Evolutionary conservation across 495 filamentous ascomycete species (phyloP).

Genomic region (Lasiosphaeria miniovina): DNA sequence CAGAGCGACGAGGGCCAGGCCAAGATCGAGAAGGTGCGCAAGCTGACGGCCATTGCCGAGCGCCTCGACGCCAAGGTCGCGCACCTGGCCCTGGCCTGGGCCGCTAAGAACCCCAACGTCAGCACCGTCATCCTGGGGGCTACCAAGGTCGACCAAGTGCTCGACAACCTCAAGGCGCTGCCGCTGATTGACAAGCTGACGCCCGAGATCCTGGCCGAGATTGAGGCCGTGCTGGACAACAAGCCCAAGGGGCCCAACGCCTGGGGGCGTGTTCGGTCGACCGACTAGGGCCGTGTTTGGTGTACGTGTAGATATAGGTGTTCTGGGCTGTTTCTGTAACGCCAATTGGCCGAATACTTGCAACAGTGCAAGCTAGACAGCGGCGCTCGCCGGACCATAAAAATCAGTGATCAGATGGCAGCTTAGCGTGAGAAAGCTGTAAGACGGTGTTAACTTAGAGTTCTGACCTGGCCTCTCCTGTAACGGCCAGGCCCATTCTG

Average conservation of each 20-base stretch:
- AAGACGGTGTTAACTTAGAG: too few relatives aligned
- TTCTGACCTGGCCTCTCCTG: too few relatives aligned
- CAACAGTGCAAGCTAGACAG: too few relatives aligned
- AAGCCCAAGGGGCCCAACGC: constrained; percentile 26
- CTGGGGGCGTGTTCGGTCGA: constrained; percentile 12
- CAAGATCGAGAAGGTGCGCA: constrained; percentile 47
- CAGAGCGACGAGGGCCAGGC: constrained; percentile 30
- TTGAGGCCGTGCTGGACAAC: constrained; percentile 50
- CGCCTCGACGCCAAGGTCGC: constrained; percentile 58
- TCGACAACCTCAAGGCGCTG: constrained; percentile 64
- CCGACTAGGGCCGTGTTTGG: too few relatives aligned
- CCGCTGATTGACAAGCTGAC: constrained; percentile 62
- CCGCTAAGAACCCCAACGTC: constrained; percentile 72
- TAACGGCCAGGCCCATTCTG: too few relatives aligned
- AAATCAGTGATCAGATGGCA: too few relatives aligned
- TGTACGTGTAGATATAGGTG: too few relatives aligned
- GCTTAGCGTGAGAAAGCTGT: too few relatives aligned
- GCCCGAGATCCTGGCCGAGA: constrained; percentile 65
- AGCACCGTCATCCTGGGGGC: constrained; percentile 72
- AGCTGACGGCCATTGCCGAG: constrained; percentile 59
- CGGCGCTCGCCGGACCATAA: too few relatives aligned
- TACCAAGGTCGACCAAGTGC: constrained; percentile 65
- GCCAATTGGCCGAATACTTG: too few relatives aligned
- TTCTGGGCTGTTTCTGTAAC: too few relatives aligned
- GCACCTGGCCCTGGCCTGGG: constrained; percentile 69